Evolutionary conservation across 164 flowering plant genomes (phyloP).

Genomic region (Hamamelis virginiana): DNA sequence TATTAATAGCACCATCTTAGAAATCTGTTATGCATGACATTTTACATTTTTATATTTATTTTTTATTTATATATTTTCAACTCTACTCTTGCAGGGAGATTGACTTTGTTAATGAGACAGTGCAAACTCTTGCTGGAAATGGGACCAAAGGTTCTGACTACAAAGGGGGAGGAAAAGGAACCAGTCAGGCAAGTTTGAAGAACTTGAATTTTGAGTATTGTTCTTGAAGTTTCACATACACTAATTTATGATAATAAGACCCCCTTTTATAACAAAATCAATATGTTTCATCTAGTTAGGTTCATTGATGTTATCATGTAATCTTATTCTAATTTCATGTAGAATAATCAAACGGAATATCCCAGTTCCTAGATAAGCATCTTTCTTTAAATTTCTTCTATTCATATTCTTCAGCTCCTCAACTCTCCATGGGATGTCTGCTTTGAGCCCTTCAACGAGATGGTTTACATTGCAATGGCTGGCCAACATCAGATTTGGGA

Average conservation of each 20-base stretch:
- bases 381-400: neutral
- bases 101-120: conserved; percentile 82
- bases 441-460: conserved; percentile 65
- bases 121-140: conserved; percentile 92
- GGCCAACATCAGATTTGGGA: conserved; percentile 99
- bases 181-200: conserved; percentile 59
- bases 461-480: conserved; percentile 94
- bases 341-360: neutral
- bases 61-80: neutral
- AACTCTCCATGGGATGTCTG: conserved; percentile 99
- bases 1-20: no score
- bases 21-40: no score
- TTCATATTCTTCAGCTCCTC: conserved; percentile 59
- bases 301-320: neutral
- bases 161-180: conserved; percentile 74
- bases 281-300: no score
- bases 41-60: neutral
- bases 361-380: neutral
- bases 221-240: neutral
- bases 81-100: conserved; percentile 60
- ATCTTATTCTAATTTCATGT: neutral
- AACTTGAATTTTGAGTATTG: neutral
- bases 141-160: conserved; percentile 96
- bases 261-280: neutral
- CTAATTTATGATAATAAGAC: neutral